Percentiles rank a stretch among this genome's conserved stretches.
These are phyloP conservation scores for Nicotiana benthamiana DNA, from an alignment of 257 asterid species.

Conservation along the genomic window DNA sequence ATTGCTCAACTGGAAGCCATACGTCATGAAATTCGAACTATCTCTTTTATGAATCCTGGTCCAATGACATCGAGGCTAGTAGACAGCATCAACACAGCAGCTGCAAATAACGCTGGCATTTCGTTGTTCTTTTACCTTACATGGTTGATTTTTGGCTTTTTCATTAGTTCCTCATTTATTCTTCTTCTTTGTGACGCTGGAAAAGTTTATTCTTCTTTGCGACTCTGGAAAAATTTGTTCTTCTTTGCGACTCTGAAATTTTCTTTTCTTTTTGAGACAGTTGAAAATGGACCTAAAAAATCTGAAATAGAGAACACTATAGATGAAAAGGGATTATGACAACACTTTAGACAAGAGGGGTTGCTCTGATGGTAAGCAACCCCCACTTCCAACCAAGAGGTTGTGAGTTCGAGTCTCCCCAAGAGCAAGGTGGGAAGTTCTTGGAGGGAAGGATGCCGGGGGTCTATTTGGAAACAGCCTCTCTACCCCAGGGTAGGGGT, in stretches of 20 bases:
- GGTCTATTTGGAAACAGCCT: no score
- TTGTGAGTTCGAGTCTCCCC: no score
- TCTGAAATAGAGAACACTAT: conserved; percentile 25
- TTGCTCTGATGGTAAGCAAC: no score
- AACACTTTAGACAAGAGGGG: no score
- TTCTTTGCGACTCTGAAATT: background rate
- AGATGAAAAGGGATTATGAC: conserved; percentile 24
- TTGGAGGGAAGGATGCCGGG: no score
- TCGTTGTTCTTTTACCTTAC: conserved; percentile 3
- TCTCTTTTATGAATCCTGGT: conserved; percentile 72
- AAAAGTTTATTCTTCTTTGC: background rate
- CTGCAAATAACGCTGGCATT: conserved; percentile 29
- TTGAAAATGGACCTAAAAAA: conserved; percentile 25
- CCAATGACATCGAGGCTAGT: conserved; percentile 58
- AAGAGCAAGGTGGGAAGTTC: no score
- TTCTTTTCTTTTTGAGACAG: conserved; percentile 13
- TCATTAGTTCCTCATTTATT: background rate
- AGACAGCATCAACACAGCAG: conserved; percentile 38
- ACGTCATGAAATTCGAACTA: conserved; percentile 64
- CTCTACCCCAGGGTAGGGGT: no score
- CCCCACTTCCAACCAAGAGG: no score
- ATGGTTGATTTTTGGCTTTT: background rate
- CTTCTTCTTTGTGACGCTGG: background rate
- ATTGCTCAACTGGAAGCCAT: conserved; percentile 85
- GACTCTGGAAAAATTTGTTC: background rate